Percentiles rank a stretch among this genome's conserved stretches.
These are phyloP conservation scores for Amanita pallidorosea DNA, from an alignment of 768 basidiomycete species.

Conservation along the genomic window DNA sequence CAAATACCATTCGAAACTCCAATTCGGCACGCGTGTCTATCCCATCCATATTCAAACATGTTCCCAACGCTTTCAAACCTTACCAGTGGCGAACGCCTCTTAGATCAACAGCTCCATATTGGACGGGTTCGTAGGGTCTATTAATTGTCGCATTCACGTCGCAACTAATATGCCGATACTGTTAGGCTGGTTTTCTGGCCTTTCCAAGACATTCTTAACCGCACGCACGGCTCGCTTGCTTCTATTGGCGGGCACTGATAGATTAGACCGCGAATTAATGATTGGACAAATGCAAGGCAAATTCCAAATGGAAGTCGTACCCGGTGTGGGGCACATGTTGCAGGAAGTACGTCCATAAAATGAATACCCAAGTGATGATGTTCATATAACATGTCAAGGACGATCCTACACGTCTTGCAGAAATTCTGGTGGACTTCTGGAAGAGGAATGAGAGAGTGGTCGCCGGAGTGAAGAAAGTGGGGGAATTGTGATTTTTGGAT, in stretches of 20 bases:
- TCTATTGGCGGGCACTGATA: slow-evolving; percentile 85
- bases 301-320: slow-evolving; percentile 86
- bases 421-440: slow-evolving; percentile 85
- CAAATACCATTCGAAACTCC: slow-evolving; percentile 73
- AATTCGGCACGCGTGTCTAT: slow-evolving; percentile 84
- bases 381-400: slow-evolving; percentile 42
- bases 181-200: slow-evolving; percentile 82
- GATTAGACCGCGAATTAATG: slow-evolving; percentile 88
- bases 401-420: slow-evolving; percentile 71
- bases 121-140: slow-evolving; percentile 57
- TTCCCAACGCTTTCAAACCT: slow-evolving; percentile 25
- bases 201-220: slow-evolving; percentile 72
- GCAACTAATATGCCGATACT: not conserved
- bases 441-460: slow-evolving; percentile 69
- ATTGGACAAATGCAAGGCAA: slow-evolving; percentile 96
- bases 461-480: slow-evolving; percentile 49
- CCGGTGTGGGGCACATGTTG: slow-evolving; percentile 84
- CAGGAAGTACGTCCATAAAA: slow-evolving; percentile 59
- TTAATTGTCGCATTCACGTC: not conserved
- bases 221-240: slow-evolving; percentile 77
- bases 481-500: slow-evolving; percentile 23
- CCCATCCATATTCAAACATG: slow-evolving; percentile 59
- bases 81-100: slow-evolving; percentile 83
- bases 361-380: not conserved
- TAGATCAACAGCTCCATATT: slow-evolving; percentile 77